Base-by-base conservation (phyloP, 371 early-diverging fungal genomes). In the Apophysomyces sp. region DNA sequence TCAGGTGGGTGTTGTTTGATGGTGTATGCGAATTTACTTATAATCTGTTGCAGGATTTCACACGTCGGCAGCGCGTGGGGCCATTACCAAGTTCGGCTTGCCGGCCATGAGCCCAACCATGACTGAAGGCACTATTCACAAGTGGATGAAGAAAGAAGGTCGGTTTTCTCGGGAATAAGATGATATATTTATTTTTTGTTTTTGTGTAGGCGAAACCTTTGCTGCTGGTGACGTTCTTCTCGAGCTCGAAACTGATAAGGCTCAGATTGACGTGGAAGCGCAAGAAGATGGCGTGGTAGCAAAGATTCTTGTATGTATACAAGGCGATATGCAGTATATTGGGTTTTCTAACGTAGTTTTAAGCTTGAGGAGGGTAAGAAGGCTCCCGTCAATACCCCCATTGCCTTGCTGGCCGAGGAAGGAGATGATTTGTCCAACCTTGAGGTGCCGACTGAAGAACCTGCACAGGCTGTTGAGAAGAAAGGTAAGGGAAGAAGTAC, bases 41-140 rank as follows among this genome's bases (percentile, higher is more conserved):
- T 2, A 34, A 34, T 41, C 12, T 56, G 2, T 24, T 49, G 34
- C 18, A 81, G 82, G 74, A 11, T 82, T 89, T 57, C 90, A 89
- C 61, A 86, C 85, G 18, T 80, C 88, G 39, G 82, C 78, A 3
- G 58, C 70, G 6, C 72, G 78, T 51, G 67, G 78, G 52, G 90
- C 85, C 53, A 83, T 81, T 77, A 85, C 82, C 12, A 72, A 89
- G 54, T 86, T 97, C 76, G 86, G 82, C 63, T 92, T 97, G 91
- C 98, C 98, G 21, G 95, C 98, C 41, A 83, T 97, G 76, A 94
- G 94, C 52, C 98, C 98, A n/a, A 97, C 98, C 52, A 97, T 97
- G 98, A 94, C 96, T 4, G 91, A 94, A 78, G 97, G 97, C 68
- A 94, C 93, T 58, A 86, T 97, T 69, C 92, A 92, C 24, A 67